Base-by-base conservation (phyloP, 768 basidiomycete genomes). In the Roridomyces roridus region DNA sequence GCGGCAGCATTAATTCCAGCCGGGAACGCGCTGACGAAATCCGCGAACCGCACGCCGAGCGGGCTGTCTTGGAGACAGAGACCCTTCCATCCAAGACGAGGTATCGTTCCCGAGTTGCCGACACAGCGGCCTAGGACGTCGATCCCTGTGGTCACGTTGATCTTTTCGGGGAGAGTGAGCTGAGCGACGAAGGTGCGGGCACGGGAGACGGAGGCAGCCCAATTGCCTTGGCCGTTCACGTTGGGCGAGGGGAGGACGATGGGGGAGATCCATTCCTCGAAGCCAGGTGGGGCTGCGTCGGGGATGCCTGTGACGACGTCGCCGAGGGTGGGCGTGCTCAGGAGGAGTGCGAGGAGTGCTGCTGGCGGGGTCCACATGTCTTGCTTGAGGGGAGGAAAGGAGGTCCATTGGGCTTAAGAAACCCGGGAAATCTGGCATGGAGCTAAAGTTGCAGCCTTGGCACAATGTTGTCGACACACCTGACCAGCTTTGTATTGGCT, bases 1-100 rank as follows among this genome's bases (percentile, higher is more conserved):
- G 86, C 74, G 9, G 85, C 89, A 1, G 79, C 73, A 21, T 84
- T 86, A 50, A 89, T 73, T 2, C 81, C 83, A 6, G 86, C 77
- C 0, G 89, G 87, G 67, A 86, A 88, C 3, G 78, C 79, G 17
- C 79, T 80, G 6, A 79, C 82, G 4, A 78, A 75, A 57, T 87
- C 80, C 0, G 84, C 75, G 53, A 76, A 72, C 20, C 87, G 80
- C 3, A 88, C 80, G 0, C 86, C 87, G 1, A 85, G 71, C 0
- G 85, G 85, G 6, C 80, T 80, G 55, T 84, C 84, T 70, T 80
- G 47, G 14, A 62, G 12, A n/a, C 49, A 65, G 8, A 65, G 40
- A n/a, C 71, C 72, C 56, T 62, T 12, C 63, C 60, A 39, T 59
- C 46, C 31, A 57, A 66, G 17, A 65, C 60, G 34, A 52, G 63